Percentiles rank a stretch among this genome's conserved stretches.
These are phyloP conservation scores for Nicotiana obtusifolia DNA, from an alignment of 257 asterid genomes.

Conservation along the genomic window DNA sequence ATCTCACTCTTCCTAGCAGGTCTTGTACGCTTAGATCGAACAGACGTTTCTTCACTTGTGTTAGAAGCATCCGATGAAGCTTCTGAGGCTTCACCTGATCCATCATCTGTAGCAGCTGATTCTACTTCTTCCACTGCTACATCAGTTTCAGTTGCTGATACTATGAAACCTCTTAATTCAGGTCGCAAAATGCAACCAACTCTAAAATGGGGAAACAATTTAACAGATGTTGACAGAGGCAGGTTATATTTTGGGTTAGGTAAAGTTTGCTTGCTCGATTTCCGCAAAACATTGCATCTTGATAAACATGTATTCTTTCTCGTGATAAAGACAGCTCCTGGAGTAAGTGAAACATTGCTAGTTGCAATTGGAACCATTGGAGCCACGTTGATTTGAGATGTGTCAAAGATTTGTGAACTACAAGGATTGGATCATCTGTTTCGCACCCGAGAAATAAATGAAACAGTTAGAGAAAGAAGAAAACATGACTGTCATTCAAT, in stretches of 20 bases:
- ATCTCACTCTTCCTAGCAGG: constrained; percentile 75
- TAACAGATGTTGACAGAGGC: constrained; percentile 70
- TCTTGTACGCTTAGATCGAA: constrained; percentile 48
- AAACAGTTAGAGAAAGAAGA: background rate
- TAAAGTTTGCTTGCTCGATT: constrained; percentile 36
- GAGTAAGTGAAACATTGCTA: constrained; percentile 35
- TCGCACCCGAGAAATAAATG: constrained; percentile 31
- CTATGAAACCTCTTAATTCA: constrained; percentile 32
- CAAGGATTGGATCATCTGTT: constrained; percentile 24
- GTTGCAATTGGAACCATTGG: constrained; percentile 45
- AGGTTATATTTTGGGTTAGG: constrained; percentile 41
- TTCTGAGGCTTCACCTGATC: constrained; percentile 25
- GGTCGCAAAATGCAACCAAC: constrained; percentile 36
- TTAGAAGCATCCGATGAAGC: constrained; percentile 29
- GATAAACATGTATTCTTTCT: constrained; percentile 35
- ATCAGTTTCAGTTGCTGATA: constrained; percentile 58
- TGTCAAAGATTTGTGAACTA: constrained; percentile 19
- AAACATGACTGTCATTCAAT: background rate
- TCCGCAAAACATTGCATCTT: constrained; percentile 39
- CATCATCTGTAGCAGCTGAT: constrained; percentile 27
- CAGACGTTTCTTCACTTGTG: constrained; percentile 25
- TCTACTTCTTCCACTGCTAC: constrained; percentile 71
- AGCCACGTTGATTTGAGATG: constrained; percentile 44
- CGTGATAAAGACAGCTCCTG: constrained; percentile 31
- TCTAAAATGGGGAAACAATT: constrained; percentile 73